Base-by-base conservation (phyloP, 139 green algal genomes). In the Eudorina sp. region DNA sequence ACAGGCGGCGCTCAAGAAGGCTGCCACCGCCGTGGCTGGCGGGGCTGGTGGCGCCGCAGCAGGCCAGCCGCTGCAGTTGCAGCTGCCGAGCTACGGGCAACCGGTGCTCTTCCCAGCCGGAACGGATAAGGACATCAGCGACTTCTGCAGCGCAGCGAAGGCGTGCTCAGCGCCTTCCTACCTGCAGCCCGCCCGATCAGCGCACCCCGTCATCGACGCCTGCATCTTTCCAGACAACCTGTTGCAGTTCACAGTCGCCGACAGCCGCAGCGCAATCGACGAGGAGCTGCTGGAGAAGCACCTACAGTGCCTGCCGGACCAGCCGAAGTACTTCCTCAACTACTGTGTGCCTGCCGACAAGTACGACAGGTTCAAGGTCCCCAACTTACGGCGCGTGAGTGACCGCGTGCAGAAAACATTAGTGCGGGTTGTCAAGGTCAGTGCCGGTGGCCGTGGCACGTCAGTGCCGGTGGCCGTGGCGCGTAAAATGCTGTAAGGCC, bases 371-470 rank as follows among this genome's bases (percentile, higher is more conserved):
- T 69, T 69, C 58, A 14, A 69, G 16, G 58, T 69, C 23, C 58
- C 58, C 19, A 21, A 69, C 23, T 31, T 69, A 29, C 6, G 23
- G 58, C 58, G 58, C 58, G 19, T 27, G 58, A 29, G 23, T 31
- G 58, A 29, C 18, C 58, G 58, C 58, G 58, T 69, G 58, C 58
- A 21, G 18, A 69, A 69, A 31, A 69, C 58, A n/a, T 6, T 69
- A 69, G 58, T 69, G 58, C 58, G 58, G 58, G 58, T 69, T 69
- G 58, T 69, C 58, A 69, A 69, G 58, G 23, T 69, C 51, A 58
- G 16, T 16, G 13, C 13, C 51, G 51, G n/a, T n/a, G 13, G 16
- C 51, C 16, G 51, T 16, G 51, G 51, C 51, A 13, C 16, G 51
- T 58, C 51, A 58, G 51, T 58, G 51, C 51, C 51, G 51, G 51